Evolutionary conservation across 805 yeast species (phyloP), one percentile per base, ranked within the genome.

Genomic region (Blastobotrys parvus): DNA sequence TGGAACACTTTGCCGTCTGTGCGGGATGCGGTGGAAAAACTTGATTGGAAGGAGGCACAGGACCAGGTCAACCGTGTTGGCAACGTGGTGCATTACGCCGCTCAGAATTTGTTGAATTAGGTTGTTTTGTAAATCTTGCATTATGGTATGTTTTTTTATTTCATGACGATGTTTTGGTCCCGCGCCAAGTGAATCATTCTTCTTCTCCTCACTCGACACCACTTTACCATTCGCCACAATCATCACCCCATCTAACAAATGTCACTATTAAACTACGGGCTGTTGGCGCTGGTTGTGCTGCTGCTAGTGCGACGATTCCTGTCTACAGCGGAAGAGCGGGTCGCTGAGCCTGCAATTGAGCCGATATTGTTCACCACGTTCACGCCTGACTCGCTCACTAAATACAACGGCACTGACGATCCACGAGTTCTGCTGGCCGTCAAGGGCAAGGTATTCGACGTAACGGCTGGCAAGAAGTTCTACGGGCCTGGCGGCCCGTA

Each of bases 401-500:
- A 78, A 53, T 88, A 66, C 68, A 87, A 90, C 61, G 97, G 97
- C 1, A 75, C 68, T 42, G 87, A 82, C 50, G 80, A 83, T 49
- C 80, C 80, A 42, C 78, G 77, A 54, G 86, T 90, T n/a, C 82
- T 80, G 56, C 75, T 90, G 48, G 92, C 86, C 0, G 86, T 90
- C n/a, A 77, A 72, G 52, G 94, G 95, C 1, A 80, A 72, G 20
- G 95, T 90, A 2, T 90, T 74, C 56, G 96, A 90, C 57, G 94
- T 87, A 17, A 68, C 85, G 3, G 68, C 70, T 8, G 94, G 94
- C 0, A 75, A 89, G 50, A 74, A 75, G 38, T 89, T 90, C 59
- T 90, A 90, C 62, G 97, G 97, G 0, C 97, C 97, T 4, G 85
- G 90, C 23, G 97, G 97, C 0, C 95, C 96, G 0, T 90, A 90